phyloP scores from a whole-genome alignment of 2,329 filamentous ascomycete genomes.

The Hirsutella thompsonii region DNA sequence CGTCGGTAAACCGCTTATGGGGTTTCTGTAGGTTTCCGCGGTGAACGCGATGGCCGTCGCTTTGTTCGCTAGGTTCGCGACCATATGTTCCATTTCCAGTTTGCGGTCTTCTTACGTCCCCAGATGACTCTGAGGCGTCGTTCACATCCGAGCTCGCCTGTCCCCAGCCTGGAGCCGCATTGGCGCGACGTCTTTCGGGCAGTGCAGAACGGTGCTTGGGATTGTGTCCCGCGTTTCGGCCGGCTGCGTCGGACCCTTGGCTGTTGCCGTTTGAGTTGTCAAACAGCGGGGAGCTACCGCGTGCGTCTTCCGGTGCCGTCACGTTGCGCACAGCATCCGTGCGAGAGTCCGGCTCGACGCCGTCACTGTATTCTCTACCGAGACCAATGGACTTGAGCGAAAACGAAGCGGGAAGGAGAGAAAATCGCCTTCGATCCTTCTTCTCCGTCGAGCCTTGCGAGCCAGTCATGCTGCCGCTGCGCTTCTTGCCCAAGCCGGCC shows the following conservation, averaged over 20 bases:
- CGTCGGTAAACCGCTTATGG: constrained; percentile 78
- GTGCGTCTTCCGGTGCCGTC: constrained; percentile 21
- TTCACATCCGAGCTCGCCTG: constrained; percentile 31
- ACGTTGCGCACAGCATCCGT: constrained; percentile 17
- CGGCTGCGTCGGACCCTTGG: constrained; percentile 19
- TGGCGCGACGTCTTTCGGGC: constrained; percentile 25
- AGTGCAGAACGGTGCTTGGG: constrained; percentile 28
- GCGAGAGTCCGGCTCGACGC: constrained; percentile 25
- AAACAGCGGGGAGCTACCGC: constrained; percentile 23
- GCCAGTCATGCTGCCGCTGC: constrained; percentile 50
- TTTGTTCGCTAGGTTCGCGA: constrained; percentile 26
- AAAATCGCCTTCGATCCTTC: constrained; percentile 53
- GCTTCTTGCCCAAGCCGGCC: constrained; percentile 55
- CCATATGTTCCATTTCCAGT: constrained; percentile 30
- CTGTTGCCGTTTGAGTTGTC: constrained; percentile 25
- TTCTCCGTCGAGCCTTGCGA: constrained; percentile 45
- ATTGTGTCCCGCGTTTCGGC: constrained; percentile 24
- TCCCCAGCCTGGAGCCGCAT: constrained; percentile 33
- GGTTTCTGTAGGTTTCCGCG: constrained; percentile 65
- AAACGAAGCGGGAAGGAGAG: constrained; percentile 52
- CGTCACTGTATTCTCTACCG: constrained; percentile 32
- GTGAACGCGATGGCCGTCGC: constrained; percentile 22
- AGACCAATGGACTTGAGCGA: constrained; percentile 53
- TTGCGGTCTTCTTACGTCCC: constrained; percentile 31
- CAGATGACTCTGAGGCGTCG: constrained; percentile 40